Evolutionary conservation across 768 basidiomycete species (phyloP), one percentile per base, ranked within the genome.

Genomic region (Pluteus cervinus): DNA sequence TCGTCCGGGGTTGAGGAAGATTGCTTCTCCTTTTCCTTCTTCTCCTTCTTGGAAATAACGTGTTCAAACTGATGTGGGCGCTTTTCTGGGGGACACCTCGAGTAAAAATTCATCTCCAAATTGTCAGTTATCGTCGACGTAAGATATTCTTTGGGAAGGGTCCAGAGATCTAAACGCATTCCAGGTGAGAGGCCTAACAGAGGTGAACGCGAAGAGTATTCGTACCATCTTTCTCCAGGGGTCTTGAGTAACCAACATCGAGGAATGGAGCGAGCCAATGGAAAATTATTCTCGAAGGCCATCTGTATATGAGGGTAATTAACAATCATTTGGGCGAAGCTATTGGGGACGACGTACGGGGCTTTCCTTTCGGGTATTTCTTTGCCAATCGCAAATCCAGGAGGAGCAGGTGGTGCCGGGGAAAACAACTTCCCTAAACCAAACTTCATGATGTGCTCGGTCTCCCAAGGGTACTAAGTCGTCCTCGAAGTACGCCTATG

Each of bases 261-360:
- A 80, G 60, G 42, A 81, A 68, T 1, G 76, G 64, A 18, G 57
- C 58, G 6, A 80, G 49, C 77, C 78, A 79, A n/a, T 65, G 57
- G 22, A 75, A 71, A 22, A 71, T 43, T 1, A 77, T 51, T 23
- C 60, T 60, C 6, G 74, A 76, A 15, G 71, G 46, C 50, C 50
- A 60, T 39, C 74, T 75, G 46, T 17, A 15, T 12, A 33, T 22
- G 14, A 22, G 20, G 24, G 28, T 1, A 17, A 16, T 35, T 24
- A 39, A 37, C 21, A 18, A 5, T 12, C 10, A 38, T n/a, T 7
- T 12, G 29, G n/a, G 23, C 15, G 9, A 11, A 33, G 9, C 9
- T 33, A 11, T 9, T 9, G 17, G 17, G 11, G 7, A 38, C 24
- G 7, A 57, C 66, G 34, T 43, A 69, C 68, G 63, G 57, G 11